Evolutionary conservation across 2,329 filamentous ascomycete genomes (phyloP).

Genomic region (Pestalotiopsis sp.): DNA sequence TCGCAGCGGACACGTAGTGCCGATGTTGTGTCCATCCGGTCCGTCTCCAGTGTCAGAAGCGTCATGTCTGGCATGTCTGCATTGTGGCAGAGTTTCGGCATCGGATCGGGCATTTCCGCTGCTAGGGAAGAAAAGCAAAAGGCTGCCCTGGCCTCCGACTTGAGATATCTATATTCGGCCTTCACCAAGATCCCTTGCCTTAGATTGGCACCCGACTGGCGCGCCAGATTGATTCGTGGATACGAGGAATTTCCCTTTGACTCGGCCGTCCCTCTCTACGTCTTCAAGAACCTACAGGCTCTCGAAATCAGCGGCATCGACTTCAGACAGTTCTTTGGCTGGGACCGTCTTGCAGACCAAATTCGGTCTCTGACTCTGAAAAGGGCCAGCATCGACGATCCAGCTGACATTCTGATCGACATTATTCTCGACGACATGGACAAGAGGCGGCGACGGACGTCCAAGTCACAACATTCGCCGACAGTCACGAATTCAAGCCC

Average conservation of each 20-base stretch:
- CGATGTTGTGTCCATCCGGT: constrained; percentile 90
- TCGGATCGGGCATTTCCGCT: constrained; percentile 76
- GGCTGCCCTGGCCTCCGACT: constrained; percentile 78
- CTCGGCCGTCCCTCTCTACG: constrained; percentile 92
- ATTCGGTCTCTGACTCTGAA: constrained; percentile 87
- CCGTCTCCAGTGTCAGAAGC: constrained; percentile 93
- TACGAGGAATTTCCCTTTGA: constrained; percentile 99
- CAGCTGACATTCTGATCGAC: constrained; percentile 84
- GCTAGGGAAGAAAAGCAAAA: constrained; percentile 90
- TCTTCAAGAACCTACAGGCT: constrained; percentile 94
- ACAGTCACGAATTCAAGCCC: constrained; percentile 67
- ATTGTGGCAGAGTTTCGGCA: constrained; percentile 85
- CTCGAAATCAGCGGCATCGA: constrained; percentile 95
- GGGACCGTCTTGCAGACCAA: constrained; percentile 92
- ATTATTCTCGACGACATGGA: constrained; percentile 98
- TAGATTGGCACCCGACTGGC: constrained; percentile 87
- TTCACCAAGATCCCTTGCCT: constrained; percentile 98
- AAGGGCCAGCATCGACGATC: constrained; percentile 85
- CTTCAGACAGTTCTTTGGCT: constrained; percentile 95
- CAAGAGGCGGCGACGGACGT: constrained; percentile 82
- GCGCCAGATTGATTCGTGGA: constrained; percentile 83
- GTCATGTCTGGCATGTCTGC: constrained; percentile 97
- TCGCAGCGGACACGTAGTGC: constrained; percentile 77
- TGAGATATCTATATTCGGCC: constrained; percentile 96
- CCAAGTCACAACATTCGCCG: constrained; percentile 82